These are phyloP conservation scores for Hanseniaspora lachancei DNA, from an alignment of 805 yeast genomes.

Conservation along the genomic window DNA sequence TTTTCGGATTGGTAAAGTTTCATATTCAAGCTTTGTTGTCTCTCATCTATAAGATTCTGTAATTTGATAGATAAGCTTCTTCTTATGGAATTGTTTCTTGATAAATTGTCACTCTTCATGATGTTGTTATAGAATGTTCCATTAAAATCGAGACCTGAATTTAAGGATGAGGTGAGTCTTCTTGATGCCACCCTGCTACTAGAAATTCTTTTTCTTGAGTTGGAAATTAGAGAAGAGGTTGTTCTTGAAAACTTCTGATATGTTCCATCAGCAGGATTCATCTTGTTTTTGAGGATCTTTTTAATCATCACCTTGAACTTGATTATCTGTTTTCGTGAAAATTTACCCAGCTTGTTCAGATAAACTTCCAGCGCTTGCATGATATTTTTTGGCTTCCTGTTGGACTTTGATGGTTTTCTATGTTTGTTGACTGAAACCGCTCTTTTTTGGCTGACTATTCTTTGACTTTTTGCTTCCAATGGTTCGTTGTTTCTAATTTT, in stretches of 20 bases:
- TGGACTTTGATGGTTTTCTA: background rate
- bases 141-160: conserved; percentile 2
- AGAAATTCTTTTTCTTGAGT: background rate
- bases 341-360: background rate
- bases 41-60: background rate
- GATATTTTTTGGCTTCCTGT: background rate
- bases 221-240: background rate
- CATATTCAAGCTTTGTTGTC: background rate
- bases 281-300: background rate
- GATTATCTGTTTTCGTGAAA: conserved; percentile 1
- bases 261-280: background rate
- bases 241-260: conserved; percentile 1
- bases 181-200: background rate
- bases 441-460: conserved; percentile 14
- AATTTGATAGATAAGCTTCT: conserved; percentile 5
- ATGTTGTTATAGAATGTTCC: conserved; percentile 11
- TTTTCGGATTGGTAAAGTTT: conserved; percentile 12
- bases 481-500: conserved; percentile 20
- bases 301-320: conserved; percentile 1
- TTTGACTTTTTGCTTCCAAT: conserved; percentile 24
- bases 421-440: background rate
- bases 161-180: conserved; percentile 6
- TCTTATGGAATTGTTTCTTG: conserved; percentile 4
- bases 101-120: background rate
- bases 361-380: background rate